Conservation (phyloP, 2,329 filamentous ascomycete genomes). For the Penicillium hordei region DNA sequence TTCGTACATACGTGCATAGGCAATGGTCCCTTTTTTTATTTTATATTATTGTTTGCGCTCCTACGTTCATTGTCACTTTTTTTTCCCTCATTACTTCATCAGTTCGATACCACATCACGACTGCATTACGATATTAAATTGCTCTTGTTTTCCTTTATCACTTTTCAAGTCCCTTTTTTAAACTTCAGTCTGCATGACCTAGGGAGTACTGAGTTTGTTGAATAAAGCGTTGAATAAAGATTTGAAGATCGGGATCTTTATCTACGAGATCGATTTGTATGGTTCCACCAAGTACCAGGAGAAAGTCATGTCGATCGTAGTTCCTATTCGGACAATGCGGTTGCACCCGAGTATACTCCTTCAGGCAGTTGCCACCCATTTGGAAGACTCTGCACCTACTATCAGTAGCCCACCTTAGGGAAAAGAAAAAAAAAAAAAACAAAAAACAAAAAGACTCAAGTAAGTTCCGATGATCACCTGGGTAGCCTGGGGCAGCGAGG, state of each 20-base stretch:
- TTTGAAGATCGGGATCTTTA: conserved; percentile 1
- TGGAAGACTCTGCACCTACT: neutral
- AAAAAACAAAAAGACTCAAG: neutral
- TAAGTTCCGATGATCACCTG: neutral
- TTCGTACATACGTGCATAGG: conserved; percentile 1
- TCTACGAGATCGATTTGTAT: conserved; percentile 1
- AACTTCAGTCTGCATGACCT: neutral
- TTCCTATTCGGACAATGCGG: neutral
- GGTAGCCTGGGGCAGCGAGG: neutral
- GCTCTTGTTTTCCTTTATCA: neutral
- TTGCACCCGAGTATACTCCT: neutral
- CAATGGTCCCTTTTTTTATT: neutral
- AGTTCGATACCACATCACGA: conserved; percentile 7
- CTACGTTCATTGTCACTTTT: neutral
- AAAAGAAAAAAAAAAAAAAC: too few relatives aligned
- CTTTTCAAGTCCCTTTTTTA: too few relatives aligned
- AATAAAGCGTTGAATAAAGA: neutral
- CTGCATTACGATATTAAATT: conserved; percentile 5
- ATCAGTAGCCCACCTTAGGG: neutral
- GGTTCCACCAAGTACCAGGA: neutral
- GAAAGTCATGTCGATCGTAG: neutral
- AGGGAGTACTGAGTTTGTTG: neutral
- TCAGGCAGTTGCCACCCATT: neutral
- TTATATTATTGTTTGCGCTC: neutral
- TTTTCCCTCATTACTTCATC: neutral